These are phyloP conservation scores for Kodamaea hsintzibuensis DNA, from an alignment of 805 yeast species.

Conservation along the genomic window DNA sequence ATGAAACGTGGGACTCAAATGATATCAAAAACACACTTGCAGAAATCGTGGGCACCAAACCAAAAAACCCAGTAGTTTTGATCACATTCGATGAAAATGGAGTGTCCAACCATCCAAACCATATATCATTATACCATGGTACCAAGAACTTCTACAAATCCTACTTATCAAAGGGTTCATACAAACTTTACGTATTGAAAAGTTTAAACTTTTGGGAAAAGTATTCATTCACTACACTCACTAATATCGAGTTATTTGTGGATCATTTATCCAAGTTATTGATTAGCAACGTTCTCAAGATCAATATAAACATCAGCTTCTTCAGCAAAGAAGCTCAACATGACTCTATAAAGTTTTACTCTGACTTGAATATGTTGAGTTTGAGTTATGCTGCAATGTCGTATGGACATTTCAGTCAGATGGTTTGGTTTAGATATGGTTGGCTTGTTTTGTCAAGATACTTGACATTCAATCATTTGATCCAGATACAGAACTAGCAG, in stretches of 20 bases:
- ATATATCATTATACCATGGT: constrained; percentile 61
- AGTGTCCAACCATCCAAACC: constrained; percentile 87
- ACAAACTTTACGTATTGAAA: constrained; percentile 32
- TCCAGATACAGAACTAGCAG: constrained; percentile 10
- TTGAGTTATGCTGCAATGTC: constrained; percentile 70
- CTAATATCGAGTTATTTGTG: constrained; percentile 42
- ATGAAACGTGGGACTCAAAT: constrained; percentile 57
- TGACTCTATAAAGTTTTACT: constrained; percentile 38
- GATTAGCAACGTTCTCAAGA: constrained; percentile 29
- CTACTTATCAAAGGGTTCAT: constrained; percentile 5
- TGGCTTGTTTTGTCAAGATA: constrained; percentile 82
- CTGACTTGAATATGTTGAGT: constrained; percentile 41
- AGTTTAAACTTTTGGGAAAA: constrained; percentile 44
- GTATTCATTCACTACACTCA: constrained; percentile 48
- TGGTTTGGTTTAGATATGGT: constrained; percentile 92
- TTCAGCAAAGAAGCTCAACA: constrained; percentile 23
- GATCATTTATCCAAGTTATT: constrained; percentile 35
- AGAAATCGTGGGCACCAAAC: constrained; percentile 20
- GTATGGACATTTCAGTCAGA: constrained; percentile 80
- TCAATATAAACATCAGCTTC: constrained; percentile 41
- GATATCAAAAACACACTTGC: constrained; percentile 42
- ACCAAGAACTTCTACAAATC: constrained; percentile 33
- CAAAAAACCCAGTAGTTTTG: constrained; percentile 36
- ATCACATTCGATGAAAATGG: constrained; percentile 83
- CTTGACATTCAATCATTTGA: constrained; percentile 71